Percentiles rank a stretch among this genome's conserved stretches.
phyloP scores from a whole-genome alignment of 2,329 filamentous ascomycete species.

The Sphaerulina musiva region DNA sequence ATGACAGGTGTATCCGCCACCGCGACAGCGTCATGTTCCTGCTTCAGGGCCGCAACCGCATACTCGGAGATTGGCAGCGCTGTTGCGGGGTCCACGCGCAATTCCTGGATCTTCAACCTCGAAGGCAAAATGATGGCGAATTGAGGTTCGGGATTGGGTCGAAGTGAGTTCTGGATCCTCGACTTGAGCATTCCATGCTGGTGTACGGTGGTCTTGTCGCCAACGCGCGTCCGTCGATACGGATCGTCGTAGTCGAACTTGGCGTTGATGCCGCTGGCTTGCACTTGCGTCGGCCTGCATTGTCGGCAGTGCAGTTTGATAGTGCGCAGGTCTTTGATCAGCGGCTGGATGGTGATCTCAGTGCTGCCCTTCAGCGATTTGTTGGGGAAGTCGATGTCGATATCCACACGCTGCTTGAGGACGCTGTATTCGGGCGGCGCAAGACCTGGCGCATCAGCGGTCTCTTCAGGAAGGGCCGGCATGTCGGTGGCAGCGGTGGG shows the following conservation, averaged over 20 bases:
- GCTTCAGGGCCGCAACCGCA: constrained; percentile 34
- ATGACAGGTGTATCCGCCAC: constrained; percentile 27
- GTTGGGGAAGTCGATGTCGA: constrained; percentile 80
- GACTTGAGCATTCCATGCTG: constrained; percentile 73
- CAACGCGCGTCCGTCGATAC: constrained; percentile 58
- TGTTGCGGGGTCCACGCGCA: constrained; percentile 42
- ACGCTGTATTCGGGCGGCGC: constrained; percentile 49
- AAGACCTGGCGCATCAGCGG: constrained; percentile 14
- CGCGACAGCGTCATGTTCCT: constrained; percentile 33
- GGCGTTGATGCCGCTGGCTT: constrained; percentile 40
- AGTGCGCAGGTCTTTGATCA: constrained; percentile 48
- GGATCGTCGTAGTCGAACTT: constrained; percentile 52
- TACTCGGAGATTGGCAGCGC: constrained; percentile 36
- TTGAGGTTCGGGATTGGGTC: constrained; percentile 49
- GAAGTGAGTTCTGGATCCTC: constrained; percentile 55
- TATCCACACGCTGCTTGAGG: constrained; percentile 76
- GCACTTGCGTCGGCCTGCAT: constrained; percentile 50
- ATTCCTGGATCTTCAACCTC: constrained; percentile 55
- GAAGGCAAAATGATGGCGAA: constrained; percentile 55
- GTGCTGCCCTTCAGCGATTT: constrained; percentile 70
- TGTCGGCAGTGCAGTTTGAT: constrained; percentile 58
- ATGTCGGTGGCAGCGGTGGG: constrained; percentile 15
- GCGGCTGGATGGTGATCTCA: constrained; percentile 70
- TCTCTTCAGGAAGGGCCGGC: constrained; percentile 24
- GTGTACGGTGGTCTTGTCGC: constrained; percentile 55